Conservation (phyloP, 257 asterid genomes). For the Echites panduratus region DNA sequence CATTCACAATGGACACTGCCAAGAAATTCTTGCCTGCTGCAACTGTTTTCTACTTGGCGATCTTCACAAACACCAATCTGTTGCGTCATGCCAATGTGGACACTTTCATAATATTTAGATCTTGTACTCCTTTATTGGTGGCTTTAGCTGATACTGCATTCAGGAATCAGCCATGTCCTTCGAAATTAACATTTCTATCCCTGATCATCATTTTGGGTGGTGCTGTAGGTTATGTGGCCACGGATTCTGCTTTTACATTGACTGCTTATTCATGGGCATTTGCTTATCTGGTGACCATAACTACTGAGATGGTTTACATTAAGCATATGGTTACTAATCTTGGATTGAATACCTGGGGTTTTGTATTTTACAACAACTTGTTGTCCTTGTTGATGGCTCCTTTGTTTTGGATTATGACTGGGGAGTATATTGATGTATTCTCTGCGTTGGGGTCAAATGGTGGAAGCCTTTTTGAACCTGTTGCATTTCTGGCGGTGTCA, state of each 20-base stretch:
- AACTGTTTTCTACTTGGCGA: constrained; percentile 74
- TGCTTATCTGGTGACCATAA: constrained; percentile 84
- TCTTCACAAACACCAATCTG: constrained; percentile 86
- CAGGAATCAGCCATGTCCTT: constrained; percentile 79
- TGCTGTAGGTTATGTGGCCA: constrained; percentile 84
- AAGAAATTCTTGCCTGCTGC: constrained; percentile 97
- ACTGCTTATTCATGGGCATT: constrained; percentile 98
- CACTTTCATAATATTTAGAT: constrained; percentile 85
- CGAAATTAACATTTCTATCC: constrained; percentile 64
- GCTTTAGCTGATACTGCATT: constrained; percentile 85
- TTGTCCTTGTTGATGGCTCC: constrained; percentile 95
- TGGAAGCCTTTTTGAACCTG: constrained; percentile 47
- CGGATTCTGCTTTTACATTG: constrained; percentile 71
- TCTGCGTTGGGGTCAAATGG: constrained; percentile 41
- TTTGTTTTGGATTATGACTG: constrained; percentile 75
- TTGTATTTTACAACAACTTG: constrained; percentile 74
- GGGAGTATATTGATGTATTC: constrained; percentile 80
- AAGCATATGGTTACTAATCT: constrained; percentile 97
- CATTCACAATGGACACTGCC: constrained; percentile 60
- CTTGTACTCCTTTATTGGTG: constrained; percentile 76
- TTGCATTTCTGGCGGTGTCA: constrained; percentile 65
- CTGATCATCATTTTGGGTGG: constrained; percentile 70
- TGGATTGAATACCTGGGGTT: constrained; percentile 95
- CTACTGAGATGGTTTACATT: constrained; percentile 96
- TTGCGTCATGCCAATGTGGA: constrained; percentile 97